These are phyloP conservation scores for Amanita brunnescens DNA, from an alignment of 768 basidiomycete species.

Conservation along the genomic window DNA sequence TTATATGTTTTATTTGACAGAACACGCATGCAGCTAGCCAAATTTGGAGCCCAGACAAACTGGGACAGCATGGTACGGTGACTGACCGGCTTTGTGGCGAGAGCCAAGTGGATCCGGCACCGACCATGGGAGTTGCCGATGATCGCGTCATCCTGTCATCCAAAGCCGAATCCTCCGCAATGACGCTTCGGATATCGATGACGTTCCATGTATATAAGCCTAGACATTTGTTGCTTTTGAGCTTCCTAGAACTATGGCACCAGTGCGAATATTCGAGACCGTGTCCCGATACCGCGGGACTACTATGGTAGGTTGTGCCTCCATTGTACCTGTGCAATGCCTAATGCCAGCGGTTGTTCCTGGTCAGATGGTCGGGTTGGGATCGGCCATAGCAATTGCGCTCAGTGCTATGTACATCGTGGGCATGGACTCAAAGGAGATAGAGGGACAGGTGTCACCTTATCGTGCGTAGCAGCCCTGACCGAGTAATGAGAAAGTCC, in stretches of 20 bases:
- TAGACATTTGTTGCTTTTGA: no score
- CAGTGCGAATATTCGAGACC: not conserved
- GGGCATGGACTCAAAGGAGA: constrained; percentile 23
- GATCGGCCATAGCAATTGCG: constrained; percentile 17
- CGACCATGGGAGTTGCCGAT: no score
- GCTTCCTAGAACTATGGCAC: not conserved
- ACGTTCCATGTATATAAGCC: no score
- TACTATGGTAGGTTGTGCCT: not conserved
- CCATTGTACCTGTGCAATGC: not conserved
- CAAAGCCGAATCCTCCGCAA: no score
- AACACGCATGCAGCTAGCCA: not conserved
- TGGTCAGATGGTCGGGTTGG: constrained; percentile 23
- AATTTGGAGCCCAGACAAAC: not conserved
- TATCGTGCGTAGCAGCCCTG: constrained; percentile 19
- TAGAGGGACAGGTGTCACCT: constrained; percentile 23
- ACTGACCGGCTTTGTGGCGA: not conserved
- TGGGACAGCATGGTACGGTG: not conserved
- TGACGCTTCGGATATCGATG: not conserved
- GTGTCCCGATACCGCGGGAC: constrained; percentile 1
- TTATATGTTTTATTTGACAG: not conserved
- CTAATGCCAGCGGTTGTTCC: not conserved
- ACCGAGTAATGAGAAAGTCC: no score
- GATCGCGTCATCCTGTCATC: no score
- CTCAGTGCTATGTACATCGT: constrained; percentile 25
- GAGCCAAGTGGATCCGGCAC: no score